phyloP scores from a whole-genome alignment of 805 yeast genomes.

The Cyberlindnera misumaiensis region DNA sequence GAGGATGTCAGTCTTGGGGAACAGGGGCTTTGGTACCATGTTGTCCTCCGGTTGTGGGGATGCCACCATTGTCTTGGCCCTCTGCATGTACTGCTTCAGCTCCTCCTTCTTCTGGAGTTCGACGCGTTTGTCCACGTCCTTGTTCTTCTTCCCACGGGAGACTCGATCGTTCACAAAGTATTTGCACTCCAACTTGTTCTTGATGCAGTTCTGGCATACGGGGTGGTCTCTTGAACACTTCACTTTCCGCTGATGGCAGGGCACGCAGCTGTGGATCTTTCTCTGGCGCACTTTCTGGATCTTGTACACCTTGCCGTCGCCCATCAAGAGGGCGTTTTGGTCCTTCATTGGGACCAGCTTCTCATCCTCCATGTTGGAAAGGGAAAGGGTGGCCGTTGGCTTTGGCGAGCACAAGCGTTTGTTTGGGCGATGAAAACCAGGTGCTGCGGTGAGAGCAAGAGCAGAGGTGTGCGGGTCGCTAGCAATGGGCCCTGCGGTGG shows the following conservation, averaged over 20 bases:
- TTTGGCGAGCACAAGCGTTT: too few species aligned
- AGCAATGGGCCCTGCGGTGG: too few species aligned
- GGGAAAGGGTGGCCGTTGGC: too few species aligned
- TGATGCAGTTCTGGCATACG: constrained; percentile 43
- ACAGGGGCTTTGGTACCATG: not conserved
- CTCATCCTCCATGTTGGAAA: constrained; percentile 4
- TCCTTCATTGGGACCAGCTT: constrained; percentile 27
- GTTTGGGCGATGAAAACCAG: too few species aligned
- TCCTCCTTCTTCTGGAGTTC: constrained; percentile 20
- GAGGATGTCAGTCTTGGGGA: too few species aligned
- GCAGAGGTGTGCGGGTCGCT: too few species aligned
- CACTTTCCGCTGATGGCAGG: constrained; percentile 53
- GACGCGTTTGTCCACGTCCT: constrained; percentile 18
- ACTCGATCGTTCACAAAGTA: constrained; percentile 54
- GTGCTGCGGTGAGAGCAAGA: too few species aligned
- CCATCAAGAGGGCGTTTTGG: constrained; percentile 32
- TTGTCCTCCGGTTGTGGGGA: constrained; percentile 1
- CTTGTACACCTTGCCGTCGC: constrained; percentile 49
- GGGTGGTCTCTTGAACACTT: constrained; percentile 51
- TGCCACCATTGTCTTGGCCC: constrained; percentile 16
- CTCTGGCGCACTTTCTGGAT: constrained; percentile 57
- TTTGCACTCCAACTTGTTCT: constrained; percentile 40
- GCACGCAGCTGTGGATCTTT: constrained; percentile 46
- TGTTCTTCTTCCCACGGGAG: constrained; percentile 25
- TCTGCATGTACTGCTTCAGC: constrained; percentile 18